A percentile compares a stretch with the other conserved stretches of the same genome.
Conservation (phyloP, 1,139 yeast species). For the Pichia terricola region DNA sequence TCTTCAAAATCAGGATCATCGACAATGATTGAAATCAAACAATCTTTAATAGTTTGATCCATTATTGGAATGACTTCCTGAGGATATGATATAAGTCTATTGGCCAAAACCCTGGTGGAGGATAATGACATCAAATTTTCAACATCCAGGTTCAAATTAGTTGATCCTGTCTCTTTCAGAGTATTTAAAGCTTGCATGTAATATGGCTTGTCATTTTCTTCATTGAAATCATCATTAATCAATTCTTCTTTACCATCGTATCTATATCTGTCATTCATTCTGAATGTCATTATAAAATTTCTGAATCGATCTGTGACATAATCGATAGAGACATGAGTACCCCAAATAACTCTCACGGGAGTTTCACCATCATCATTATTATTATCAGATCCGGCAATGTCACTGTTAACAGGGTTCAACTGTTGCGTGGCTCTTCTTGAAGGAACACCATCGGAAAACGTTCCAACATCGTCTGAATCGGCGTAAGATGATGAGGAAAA, state of each 20-base stretch:
- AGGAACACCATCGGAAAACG: not conserved
- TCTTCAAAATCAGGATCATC: conserved; percentile 38
- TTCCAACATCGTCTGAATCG: conserved; percentile 1
- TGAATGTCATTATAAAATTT: conserved; percentile 76
- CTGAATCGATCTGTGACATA: conserved; percentile 76
- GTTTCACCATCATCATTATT: conserved; percentile 27
- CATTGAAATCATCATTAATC: conserved; percentile 24
- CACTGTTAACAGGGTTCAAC: not conserved
- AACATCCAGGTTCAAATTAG: conserved; percentile 80
- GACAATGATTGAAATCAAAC: conserved; percentile 69
- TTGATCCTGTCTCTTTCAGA: conserved; percentile 70
- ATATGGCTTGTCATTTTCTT: conserved; percentile 53
- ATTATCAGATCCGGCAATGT: not conserved
- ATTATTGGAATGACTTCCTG: conserved; percentile 95
- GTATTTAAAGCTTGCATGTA: conserved; percentile 66
- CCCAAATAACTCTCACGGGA: conserved; percentile 93
- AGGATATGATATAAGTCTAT: conserved; percentile 84
- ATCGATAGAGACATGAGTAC: conserved; percentile 89
- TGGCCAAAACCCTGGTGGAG: conserved; percentile 66
- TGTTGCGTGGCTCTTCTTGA: not conserved
- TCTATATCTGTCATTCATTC: conserved; percentile 60
- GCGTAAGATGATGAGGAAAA: conserved; percentile 10
- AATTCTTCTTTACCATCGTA: conserved; percentile 34
- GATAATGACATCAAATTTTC: conserved; percentile 69
- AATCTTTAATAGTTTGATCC: conserved; percentile 93